Percentiles rank a stretch among this genome's conserved stretches.
Conservation (phyloP, 1,284 basidiomycete species). For the Baeospora myosura region DNA sequence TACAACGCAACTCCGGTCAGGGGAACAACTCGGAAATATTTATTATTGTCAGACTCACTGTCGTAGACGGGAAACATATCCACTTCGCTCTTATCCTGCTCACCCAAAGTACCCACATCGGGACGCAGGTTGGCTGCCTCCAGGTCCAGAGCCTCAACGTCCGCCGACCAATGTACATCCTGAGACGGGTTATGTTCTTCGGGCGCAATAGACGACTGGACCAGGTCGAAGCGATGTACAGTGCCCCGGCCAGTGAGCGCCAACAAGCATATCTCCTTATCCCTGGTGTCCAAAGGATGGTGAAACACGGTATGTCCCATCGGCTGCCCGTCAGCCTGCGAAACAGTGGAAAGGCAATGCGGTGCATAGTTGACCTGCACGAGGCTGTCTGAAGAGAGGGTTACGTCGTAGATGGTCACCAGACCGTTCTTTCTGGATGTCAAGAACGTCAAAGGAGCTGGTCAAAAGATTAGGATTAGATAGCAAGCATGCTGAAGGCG, state of each 20-base stretch:
- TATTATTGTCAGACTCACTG: constrained; percentile 29
- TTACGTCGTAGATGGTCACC: constrained; percentile 57
- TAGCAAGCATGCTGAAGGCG: neutral
- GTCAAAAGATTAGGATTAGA: constrained; percentile 11
- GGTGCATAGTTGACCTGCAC: constrained; percentile 38
- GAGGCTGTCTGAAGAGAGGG: constrained; percentile 30
- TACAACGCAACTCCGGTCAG: constrained; percentile 19
- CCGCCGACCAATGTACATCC: constrained; percentile 31
- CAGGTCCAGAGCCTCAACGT: constrained; percentile 32
- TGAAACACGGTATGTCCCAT: constrained; percentile 39
- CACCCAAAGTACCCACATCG: constrained; percentile 39
- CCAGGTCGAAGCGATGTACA: constrained; percentile 36
- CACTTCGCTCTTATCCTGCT: constrained; percentile 34
- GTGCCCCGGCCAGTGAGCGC: constrained; percentile 43
- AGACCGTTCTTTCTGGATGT: constrained; percentile 51
- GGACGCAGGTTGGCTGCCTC: constrained; percentile 19
- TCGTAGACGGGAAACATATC: constrained; percentile 46
- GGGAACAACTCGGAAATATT: neutral
- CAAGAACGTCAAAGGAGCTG: constrained; percentile 43
- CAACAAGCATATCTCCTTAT: constrained; percentile 31
- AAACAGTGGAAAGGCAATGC: constrained; percentile 27
- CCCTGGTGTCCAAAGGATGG: constrained; percentile 22
- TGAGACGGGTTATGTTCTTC: constrained; percentile 5
- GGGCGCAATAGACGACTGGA: constrained; percentile 4
- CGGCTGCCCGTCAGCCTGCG: constrained; percentile 22